Conservation (phyloP, 768 basidiomycete species). For the Xanthoconium purpureum region DNA sequence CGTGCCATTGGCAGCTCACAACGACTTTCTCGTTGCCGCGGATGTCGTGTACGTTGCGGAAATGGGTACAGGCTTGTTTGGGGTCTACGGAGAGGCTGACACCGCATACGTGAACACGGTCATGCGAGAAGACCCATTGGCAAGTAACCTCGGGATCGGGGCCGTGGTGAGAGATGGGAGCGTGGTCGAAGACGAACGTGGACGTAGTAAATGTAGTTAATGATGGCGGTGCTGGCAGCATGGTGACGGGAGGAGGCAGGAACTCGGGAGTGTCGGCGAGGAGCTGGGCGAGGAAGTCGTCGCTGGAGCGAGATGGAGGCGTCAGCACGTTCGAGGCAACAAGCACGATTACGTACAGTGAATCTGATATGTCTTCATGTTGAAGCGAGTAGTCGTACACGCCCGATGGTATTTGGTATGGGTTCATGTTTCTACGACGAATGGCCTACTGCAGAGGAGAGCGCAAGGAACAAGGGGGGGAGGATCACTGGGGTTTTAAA, state of each 20-base stretch:
- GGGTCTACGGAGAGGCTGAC: conserved; percentile 1
- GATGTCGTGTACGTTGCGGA: conserved; percentile 11
- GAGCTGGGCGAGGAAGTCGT: conserved; percentile 13
- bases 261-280: conserved; percentile 1
- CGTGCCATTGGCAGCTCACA: conserved; percentile 11
- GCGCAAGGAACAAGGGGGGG: not conserved
- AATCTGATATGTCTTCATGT: not conserved
- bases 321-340: not conserved
- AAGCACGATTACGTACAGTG: conserved; percentile 7
- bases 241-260: not conserved
- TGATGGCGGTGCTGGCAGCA: not conserved
- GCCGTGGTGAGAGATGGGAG: not conserved
- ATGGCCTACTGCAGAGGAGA: not conserved
- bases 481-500: conserved; percentile 4
- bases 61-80: conserved; percentile 4
- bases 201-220: not conserved
- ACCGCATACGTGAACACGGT: not conserved
- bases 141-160: not conserved
- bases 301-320: not conserved
- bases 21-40: conserved; percentile 17
- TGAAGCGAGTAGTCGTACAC: conserved; percentile 3
- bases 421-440: not conserved
- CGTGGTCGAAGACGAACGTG: not conserved
- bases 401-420: not conserved
- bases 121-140: conserved; percentile 5